Base-by-base conservation (phyloP, 2,329 filamentous ascomycete genomes). In the Hypomyces rosellus region DNA sequence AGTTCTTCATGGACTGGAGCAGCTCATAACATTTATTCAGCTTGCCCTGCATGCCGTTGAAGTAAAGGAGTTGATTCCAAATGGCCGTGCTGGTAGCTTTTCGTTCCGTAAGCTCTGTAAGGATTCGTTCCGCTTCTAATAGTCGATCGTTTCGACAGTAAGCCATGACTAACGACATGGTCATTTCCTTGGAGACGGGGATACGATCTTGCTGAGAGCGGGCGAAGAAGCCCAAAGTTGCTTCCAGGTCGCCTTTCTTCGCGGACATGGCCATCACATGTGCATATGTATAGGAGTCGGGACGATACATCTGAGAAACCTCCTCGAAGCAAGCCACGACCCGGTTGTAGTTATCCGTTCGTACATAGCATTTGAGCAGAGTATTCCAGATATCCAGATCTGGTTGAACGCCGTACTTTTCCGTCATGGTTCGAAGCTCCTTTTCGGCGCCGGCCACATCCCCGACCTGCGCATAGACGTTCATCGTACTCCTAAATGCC, bases 61-160 rank as follows among this genome's bases (percentile, higher is more conserved):
- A 80, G 50, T 78, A 75, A 4, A 96, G 71, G 33, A 96, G 69
- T 48, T 81, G 75, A 62, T 96, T 96, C 88, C 88, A 96, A 61
- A 89, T 80, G 33, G 75, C 72, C 2, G 83, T 83, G 18, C 66
- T 68, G 2, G 75, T 71, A 1, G 81, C 75, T 15, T 73, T 69
- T 54, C 74, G 72, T 12, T 68, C 66, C 18, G 83, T 71, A 33
- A 82, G 76, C 41, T 78, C 76, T 45, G 77, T 46, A 41, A 66
- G 69, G 22, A 72, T 61, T n/a, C 56, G 59, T 51, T 70, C 63
- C 0, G 70, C 71, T 36, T 71, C 69, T 14, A 57, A 34, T 7
- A 69, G 54, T 2, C 64, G 61, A 9, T 65, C 62, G 42, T 71
- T 71, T 48, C 60, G 61, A 39, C 84, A 83, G 62, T 85, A 84